Conservation (phyloP, 176 grass and related monocot species). For the bread wheat (Triticum aestivum) region IWGSC_CS_RefSeq_v2.1 NC_057802.1:354183906-354184405, state of each 20-base stretch:
- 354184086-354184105: slow-evolving; percentile 45
- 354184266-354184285: slow-evolving; percentile 39
- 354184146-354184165: slow-evolving; percentile 69
- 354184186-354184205: slow-evolving; percentile 67
- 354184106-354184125: slow-evolving; percentile 52
- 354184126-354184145: slow-evolving; percentile 43
- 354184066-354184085: slow-evolving; percentile 39
- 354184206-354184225: slow-evolving; percentile 54
- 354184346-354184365: slow-evolving; percentile 61
- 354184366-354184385: neutral
- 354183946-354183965: slow-evolving; percentile 48
- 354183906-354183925: slow-evolving; percentile 78
- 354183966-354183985: slow-evolving; percentile 81
- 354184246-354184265: slow-evolving; percentile 67
- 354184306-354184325: slow-evolving; percentile 53
- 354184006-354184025: neutral
- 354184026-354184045: slow-evolving; percentile 40
- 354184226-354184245: slow-evolving; percentile 58
- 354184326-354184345: slow-evolving; percentile 38
- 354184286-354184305: slow-evolving; percentile 72
- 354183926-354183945: slow-evolving; percentile 40
- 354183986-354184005: slow-evolving; percentile 48
- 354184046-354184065: slow-evolving; percentile 60
- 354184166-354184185: slow-evolving; percentile 71
- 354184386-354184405: neutral